Percentiles rank a stretch among this genome's conserved stretches.
phyloP scores from a whole-genome alignment of 768 basidiomycete genomes.

The Russula griseocarnosa region DNA sequence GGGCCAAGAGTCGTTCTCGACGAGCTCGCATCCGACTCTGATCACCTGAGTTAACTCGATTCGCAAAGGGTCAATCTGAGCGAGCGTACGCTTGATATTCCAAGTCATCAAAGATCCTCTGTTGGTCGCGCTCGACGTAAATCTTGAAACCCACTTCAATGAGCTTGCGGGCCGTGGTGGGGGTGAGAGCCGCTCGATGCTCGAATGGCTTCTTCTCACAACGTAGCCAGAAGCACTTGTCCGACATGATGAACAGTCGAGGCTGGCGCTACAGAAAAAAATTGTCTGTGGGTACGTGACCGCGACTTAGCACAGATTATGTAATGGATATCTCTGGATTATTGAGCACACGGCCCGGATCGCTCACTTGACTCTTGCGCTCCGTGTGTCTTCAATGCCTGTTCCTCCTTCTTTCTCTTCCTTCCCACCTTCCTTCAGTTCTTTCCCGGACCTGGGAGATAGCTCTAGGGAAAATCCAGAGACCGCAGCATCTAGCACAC shows the following conservation, averaged over 20 bases:
- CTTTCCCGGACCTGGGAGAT: constrained; percentile 61
- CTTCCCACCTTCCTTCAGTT: constrained; percentile 61
- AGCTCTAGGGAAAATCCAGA: constrained; percentile 37
- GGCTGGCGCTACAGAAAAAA: neutral
- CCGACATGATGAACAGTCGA: constrained; percentile 40
- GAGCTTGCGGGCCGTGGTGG: constrained; percentile 82
- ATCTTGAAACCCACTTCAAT: constrained; percentile 89
- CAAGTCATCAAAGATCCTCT: constrained; percentile 89
- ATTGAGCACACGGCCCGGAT: neutral
- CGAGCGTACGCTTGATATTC: constrained; percentile 86
- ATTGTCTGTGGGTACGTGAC: neutral
- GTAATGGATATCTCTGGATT: neutral
- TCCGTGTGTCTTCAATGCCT: constrained; percentile 36
- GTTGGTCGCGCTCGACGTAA: constrained; percentile 86
- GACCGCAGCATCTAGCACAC: constrained; percentile 18
- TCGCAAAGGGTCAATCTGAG: constrained; percentile 3
- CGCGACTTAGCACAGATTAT: neutral
- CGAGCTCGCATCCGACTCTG: constrained; percentile 88
- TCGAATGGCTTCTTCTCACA: constrained; percentile 98
- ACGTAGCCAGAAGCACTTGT: constrained; percentile 77
- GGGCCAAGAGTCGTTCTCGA: constrained; percentile 86
- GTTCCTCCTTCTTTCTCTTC: constrained; percentile 57
- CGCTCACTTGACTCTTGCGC: constrained; percentile 2
- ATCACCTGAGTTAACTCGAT: constrained; percentile 15
- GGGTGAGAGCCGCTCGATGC: constrained; percentile 87